Base-by-base conservation (phyloP, 2,329 filamentous ascomycete species). In the Eutypella sp. region DNA sequence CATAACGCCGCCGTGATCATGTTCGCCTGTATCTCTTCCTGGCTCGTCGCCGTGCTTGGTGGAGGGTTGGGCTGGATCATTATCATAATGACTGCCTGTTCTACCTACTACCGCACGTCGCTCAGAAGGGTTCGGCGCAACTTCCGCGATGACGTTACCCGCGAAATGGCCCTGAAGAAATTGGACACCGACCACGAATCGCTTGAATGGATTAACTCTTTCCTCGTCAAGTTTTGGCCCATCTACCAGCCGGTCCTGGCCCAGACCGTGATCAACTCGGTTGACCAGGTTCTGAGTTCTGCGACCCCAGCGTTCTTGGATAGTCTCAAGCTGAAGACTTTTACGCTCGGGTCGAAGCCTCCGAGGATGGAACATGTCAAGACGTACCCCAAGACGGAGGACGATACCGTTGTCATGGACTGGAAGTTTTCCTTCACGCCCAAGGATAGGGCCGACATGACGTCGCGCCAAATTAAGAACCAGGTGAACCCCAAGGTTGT, bases 391-490 rank as follows among this genome's bases (percentile, higher is more conserved):
- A 95, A 93, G 67, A 89, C 88, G 1, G 89, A 96, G 57, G 91
- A 96, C 52, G 93, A 99, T 62, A 84, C 91, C 47, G 89, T 99
- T 36, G 81, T 97, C 60, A 99, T 99, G 93, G 93, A 99, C 65
- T 99, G 93, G 93, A 96, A 95, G 61, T 99, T 99, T 69, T 97
- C 92, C 75, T 99, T 99, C 71, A 97, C 89, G 0, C 93, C 93
- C 27, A 97, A 93, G 56, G 95, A 99, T 66, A 87, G 81, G 3
- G 84, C 87, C 55, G 93, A 99, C 66, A 82, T 99, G 78, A 99
- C 93, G 2, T 75, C 85, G 2, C 82, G 86, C 49, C 93, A 99
- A 66, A 71, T 96, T 61, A 92, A 88, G 74, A 90, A 91, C 74
- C 96, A 96, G 74, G 81, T 97, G 67, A 97, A 99, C 63, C 93